phyloP scores from a whole-genome alignment of 441 rosid genomes.

The Gossypium aridum region DNA sequence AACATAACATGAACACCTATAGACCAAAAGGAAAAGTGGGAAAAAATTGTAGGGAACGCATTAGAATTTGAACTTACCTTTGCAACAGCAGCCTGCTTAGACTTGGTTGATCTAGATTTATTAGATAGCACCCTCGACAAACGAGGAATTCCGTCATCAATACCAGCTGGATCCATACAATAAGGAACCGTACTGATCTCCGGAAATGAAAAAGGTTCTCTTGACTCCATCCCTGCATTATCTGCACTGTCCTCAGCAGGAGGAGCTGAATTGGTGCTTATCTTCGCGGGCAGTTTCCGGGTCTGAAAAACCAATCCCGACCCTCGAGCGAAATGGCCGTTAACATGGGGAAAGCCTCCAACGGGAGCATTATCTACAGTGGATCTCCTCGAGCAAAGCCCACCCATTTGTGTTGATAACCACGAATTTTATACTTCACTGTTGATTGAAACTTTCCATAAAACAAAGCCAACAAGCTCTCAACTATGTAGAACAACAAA shows the following conservation, averaged over 20 bases:
- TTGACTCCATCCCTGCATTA: conserved; percentile 29
- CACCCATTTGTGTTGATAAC: conserved; percentile 63
- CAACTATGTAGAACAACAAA: conserved; percentile 18
- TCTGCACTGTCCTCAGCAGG: conserved; percentile 36
- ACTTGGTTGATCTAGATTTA: conserved; percentile 70
- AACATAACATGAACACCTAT: background rate
- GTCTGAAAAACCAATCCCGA: conserved; percentile 42
- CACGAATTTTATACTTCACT: conserved; percentile 12
- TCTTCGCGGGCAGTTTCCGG: conserved; percentile 35
- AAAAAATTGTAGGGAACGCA: background rate
- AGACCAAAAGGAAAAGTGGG: conserved; percentile 2
- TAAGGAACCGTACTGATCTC: conserved; percentile 31
- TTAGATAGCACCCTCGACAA: conserved; percentile 60
- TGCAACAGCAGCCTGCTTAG: conserved; percentile 79
- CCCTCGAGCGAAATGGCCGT: conserved; percentile 46
- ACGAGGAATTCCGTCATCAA: conserved; percentile 70
- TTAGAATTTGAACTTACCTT: conserved; percentile 42
- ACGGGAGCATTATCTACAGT: conserved; percentile 89
- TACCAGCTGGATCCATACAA: conserved; percentile 39
- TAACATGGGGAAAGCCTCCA: conserved; percentile 62
- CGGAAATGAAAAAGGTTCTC: conserved; percentile 51
- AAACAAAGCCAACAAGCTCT: conserved; percentile 15
- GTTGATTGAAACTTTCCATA: conserved; percentile 30
- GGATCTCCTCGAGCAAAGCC: conserved; percentile 95
- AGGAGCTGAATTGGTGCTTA: conserved; percentile 32